phyloP scores from a whole-genome alignment of 495 filamentous ascomycete species.

The Trypethelium eluteriae region DNA sequence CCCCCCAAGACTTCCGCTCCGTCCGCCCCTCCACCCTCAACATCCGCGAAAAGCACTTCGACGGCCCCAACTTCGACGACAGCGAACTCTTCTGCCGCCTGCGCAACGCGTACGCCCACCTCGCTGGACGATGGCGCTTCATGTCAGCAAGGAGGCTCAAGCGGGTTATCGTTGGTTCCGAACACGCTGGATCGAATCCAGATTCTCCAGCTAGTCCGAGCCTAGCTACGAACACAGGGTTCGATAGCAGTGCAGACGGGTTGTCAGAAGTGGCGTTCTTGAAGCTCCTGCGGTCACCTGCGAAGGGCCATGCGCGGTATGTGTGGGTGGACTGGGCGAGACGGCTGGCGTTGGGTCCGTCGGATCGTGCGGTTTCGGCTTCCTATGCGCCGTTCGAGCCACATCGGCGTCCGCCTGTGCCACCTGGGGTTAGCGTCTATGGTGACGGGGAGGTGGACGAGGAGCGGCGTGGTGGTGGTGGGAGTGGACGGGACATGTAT shows the following conservation, averaged over 20 bases:
- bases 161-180: conserved; percentile 18
- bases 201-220: conserved; percentile 9
- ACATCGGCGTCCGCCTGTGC: conserved; percentile 13
- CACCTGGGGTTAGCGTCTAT: neutral
- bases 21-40: conserved; percentile 11
- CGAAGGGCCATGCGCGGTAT: conserved; percentile 19
- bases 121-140: conserved; percentile 21
- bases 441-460: neutral
- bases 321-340: conserved; percentile 30
- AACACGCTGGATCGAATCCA: conserved; percentile 14
- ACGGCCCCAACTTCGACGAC: conserved; percentile 25
- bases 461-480: conserved; percentile 5
- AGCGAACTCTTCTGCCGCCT: conserved; percentile 24
- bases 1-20: conserved; percentile 18
- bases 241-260: too few relatives aligned
- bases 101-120: conserved; percentile 18
- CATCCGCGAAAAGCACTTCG: conserved; percentile 18
- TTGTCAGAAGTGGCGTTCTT: neutral
- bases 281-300: conserved; percentile 20
- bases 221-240: too few relatives aligned
- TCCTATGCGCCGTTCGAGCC: conserved; percentile 1
- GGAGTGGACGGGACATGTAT: neutral
- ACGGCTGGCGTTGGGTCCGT: conserved; percentile 18
- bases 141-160: conserved; percentile 22
- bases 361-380: neutral